Percentiles rank a stretch among this genome's conserved stretches.
Conservation (phyloP, 805 yeast species). For the Candida pseudoglaebosa region DNA sequence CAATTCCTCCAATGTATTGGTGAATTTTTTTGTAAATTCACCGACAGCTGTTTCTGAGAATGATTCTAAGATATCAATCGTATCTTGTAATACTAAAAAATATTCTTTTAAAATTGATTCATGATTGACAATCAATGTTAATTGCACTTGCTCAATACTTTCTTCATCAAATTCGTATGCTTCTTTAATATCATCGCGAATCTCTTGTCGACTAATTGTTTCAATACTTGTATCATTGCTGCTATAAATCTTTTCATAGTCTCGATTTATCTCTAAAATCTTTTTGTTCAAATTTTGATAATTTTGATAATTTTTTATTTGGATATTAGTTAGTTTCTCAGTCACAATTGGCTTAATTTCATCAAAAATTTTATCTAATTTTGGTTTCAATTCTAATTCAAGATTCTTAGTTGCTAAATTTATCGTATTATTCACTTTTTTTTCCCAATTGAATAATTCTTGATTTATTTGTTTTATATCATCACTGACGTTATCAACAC, state of each 20-base stretch:
- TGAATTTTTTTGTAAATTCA: slow-evolving; percentile 61
- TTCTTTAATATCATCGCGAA: slow-evolving; percentile 30
- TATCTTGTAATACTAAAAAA: slow-evolving; percentile 31
- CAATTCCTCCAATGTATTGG: slow-evolving; percentile 25
- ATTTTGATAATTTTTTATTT: slow-evolving; percentile 22
- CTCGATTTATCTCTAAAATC: slow-evolving; percentile 30
- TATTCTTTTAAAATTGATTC: slow-evolving; percentile 24
- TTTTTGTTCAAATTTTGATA: slow-evolving; percentile 29
- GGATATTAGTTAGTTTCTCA: slow-evolving; percentile 23
- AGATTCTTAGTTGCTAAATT: slow-evolving; percentile 30
- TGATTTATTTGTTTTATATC: slow-evolving; percentile 18
- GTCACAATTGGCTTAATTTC: slow-evolving; percentile 22
- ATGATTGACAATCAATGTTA: slow-evolving; percentile 22
- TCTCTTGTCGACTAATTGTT: slow-evolving; percentile 29
- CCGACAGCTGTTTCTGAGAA: slow-evolving; percentile 65
- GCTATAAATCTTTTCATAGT: slow-evolving; percentile 25
- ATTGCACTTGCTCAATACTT: slow-evolving; percentile 20
- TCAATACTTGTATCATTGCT: slow-evolving; percentile 15
- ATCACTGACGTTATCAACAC: slow-evolving; percentile 3
- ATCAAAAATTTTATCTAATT: slow-evolving; percentile 20
- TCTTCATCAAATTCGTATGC: slow-evolving; percentile 21
- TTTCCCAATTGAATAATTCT: slow-evolving; percentile 31
- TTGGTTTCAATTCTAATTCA: slow-evolving; percentile 27
- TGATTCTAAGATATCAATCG: slow-evolving; percentile 67
- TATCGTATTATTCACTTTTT: slow-evolving; percentile 30